Evolutionary conservation across 176 grass and related monocot species (phyloP).

Genomic region (Juncus inflexus): DNA sequence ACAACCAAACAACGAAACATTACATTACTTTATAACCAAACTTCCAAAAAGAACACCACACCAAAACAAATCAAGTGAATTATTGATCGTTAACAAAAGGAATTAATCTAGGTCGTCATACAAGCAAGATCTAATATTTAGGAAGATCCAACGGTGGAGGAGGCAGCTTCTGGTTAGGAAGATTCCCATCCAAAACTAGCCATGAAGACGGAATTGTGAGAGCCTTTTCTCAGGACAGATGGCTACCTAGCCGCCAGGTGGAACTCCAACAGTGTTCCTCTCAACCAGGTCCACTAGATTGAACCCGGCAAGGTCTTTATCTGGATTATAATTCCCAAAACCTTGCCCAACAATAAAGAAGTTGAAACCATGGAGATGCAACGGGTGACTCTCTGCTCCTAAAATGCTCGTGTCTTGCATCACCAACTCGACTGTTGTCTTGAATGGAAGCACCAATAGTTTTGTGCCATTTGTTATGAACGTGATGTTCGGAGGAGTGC

Average conservation of each 20-base stretch:
- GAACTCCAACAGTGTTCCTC: constrained; percentile 61
- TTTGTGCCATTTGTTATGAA: constrained; percentile 41
- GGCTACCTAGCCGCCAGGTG: constrained; percentile 57
- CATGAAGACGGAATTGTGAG: no score
- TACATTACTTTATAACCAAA: no score
- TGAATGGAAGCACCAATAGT: constrained; percentile 44
- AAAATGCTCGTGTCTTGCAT: constrained; percentile 67
- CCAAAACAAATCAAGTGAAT: neutral
- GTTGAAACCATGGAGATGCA: constrained; percentile 65
- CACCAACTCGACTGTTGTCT: constrained; percentile 57
- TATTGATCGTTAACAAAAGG: neutral
- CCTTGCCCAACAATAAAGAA: constrained; percentile 57
- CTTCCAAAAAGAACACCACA: neutral
- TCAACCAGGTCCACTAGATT: constrained; percentile 55
- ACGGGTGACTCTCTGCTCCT: constrained; percentile 59
- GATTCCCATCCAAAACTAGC: constrained; percentile 52
- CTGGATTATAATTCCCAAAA: constrained; percentile 52
- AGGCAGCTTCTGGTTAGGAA: constrained; percentile 45
- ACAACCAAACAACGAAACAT: no score
- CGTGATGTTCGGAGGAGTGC: constrained; percentile 43
- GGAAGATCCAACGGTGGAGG: constrained; percentile 67
- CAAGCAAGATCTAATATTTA: constrained; percentile 31
- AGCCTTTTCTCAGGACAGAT: no score
- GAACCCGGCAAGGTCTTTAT: constrained; percentile 38
- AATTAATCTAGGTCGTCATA: constrained; percentile 7